Percentiles rank a stretch among this genome's conserved stretches.
Evolutionary conservation across 306 rosid species (phyloP).

Genomic region (Inga laurina): DNA sequence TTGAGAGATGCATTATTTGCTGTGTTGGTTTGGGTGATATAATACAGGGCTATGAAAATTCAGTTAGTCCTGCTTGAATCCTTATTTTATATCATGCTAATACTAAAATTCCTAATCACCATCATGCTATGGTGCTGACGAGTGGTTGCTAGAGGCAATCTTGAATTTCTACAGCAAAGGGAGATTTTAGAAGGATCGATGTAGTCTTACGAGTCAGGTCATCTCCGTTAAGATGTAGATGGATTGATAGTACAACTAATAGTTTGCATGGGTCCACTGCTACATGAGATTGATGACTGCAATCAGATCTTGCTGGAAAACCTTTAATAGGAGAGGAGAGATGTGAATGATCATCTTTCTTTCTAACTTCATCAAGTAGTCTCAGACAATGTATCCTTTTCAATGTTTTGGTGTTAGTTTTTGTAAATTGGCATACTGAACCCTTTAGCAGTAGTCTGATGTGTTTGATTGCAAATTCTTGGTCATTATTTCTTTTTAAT

Average conservation of each 20-base stretch:
- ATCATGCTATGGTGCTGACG: not conserved
- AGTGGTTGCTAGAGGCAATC: conserved; percentile 11
- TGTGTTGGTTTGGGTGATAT: conserved; percentile 6
- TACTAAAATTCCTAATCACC: not conserved
- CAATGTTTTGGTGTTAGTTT: not conserved
- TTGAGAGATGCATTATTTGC: not conserved
- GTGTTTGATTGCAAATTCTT: conserved; percentile 20
- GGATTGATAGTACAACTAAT: not conserved
- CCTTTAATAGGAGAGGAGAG: not conserved
- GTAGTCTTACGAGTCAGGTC: conserved; percentile 13
- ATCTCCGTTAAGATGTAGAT: conserved; percentile 13
- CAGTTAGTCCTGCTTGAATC: not conserved
- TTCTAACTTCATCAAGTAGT: not conserved
- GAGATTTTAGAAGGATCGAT: not conserved
- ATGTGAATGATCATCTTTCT: not conserved
- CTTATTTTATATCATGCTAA: not conserved
- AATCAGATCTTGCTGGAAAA: not conserved
- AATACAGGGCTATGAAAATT: not conserved
- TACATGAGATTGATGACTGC: not conserved
- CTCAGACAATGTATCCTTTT: not conserved
- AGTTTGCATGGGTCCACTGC: not conserved
- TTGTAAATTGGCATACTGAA: not conserved
- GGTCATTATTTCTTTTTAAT: conserved; percentile 24
- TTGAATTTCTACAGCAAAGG: conserved; percentile 15
- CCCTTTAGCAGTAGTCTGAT: not conserved